Conservation (phyloP, 371 early-diverging fungal species). For the Mortierella sp. region DNA sequence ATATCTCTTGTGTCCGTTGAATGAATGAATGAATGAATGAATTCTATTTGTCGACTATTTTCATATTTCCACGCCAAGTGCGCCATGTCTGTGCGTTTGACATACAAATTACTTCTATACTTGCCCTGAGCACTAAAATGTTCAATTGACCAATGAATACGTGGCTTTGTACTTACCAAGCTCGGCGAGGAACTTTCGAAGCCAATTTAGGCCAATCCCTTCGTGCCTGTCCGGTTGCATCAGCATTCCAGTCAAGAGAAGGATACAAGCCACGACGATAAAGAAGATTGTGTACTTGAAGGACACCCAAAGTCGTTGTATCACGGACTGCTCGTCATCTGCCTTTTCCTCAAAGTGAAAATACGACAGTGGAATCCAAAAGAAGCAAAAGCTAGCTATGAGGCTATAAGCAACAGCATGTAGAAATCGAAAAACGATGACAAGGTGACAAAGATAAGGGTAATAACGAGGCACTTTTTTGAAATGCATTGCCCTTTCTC, state of each 20-base stretch:
- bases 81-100: no score
- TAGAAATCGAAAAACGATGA: no score
- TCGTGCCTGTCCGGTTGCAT: conserved; percentile 42
- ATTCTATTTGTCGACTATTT: no score
- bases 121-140: no score
- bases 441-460: no score
- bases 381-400: background rate
- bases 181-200: conserved; percentile 39
- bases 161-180: conserved; percentile 54
- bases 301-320: conserved; percentile 16
- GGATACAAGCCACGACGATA: conserved; percentile 36
- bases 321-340: background rate
- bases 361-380: background rate
- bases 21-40: no score
- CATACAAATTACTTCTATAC: no score
- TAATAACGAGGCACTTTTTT: no score
- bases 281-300: conserved; percentile 54
- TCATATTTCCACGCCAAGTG: no score
- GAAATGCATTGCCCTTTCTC: no score
- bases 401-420: background rate
- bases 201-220: conserved; percentile 52
- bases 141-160: no score
- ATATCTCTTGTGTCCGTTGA: no score
- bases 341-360: conserved; percentile 1
- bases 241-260: conserved; percentile 44